A percentile compares a stretch with the other conserved stretches of the same genome.
phyloP scores from a whole-genome alignment of 495 filamentous ascomycete species.

The Penicillium steckii region DNA sequence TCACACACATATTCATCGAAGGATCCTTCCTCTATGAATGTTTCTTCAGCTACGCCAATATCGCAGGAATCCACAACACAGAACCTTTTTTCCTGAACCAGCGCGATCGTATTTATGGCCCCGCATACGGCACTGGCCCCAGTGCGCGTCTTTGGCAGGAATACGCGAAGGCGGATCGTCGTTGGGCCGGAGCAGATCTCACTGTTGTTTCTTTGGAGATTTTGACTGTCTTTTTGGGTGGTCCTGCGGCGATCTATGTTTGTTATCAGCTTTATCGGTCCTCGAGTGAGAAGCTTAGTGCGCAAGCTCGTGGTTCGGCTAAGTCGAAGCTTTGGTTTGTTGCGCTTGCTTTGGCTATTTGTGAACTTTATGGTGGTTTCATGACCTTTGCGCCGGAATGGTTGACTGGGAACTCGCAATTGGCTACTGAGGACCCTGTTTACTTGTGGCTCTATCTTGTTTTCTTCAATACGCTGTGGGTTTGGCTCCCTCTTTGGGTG shows the following conservation, averaged over 20 bases:
- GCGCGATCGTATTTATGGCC: constrained; percentile 65
- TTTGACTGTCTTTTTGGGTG: constrained; percentile 77
- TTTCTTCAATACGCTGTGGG: constrained; percentile 93
- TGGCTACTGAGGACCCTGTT: constrained; percentile 81
- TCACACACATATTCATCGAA: constrained; percentile 87
- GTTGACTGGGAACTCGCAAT: constrained; percentile 71
- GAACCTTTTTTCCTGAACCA: constrained; percentile 53
- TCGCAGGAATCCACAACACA: constrained; percentile 37
- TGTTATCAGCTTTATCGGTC: constrained; percentile 59
- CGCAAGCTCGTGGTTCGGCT: constrained; percentile 26
- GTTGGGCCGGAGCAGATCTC: constrained; percentile 81
- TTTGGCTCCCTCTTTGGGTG: constrained; percentile 74
- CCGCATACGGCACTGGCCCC: constrained; percentile 63
- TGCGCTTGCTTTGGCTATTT: constrained; percentile 78
- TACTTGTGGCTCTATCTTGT: constrained; percentile 84
- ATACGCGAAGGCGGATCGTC: constrained; percentile 81
- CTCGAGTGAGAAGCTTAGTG: constrained; percentile 22
- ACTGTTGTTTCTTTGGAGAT: constrained; percentile 80
- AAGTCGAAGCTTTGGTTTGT: constrained; percentile 65
- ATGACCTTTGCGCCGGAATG: constrained; percentile 98
- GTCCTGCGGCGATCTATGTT: constrained; percentile 67
- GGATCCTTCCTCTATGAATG: constrained; percentile 90
- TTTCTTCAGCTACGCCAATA: constrained; percentile 68
- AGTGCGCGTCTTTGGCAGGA: constrained; percentile 82
- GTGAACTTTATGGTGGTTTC: constrained; percentile 93